Evolutionary conservation across 176 grass and related monocot genomes (phyloP).

Genomic region (Tuctoria greenei): DNA sequence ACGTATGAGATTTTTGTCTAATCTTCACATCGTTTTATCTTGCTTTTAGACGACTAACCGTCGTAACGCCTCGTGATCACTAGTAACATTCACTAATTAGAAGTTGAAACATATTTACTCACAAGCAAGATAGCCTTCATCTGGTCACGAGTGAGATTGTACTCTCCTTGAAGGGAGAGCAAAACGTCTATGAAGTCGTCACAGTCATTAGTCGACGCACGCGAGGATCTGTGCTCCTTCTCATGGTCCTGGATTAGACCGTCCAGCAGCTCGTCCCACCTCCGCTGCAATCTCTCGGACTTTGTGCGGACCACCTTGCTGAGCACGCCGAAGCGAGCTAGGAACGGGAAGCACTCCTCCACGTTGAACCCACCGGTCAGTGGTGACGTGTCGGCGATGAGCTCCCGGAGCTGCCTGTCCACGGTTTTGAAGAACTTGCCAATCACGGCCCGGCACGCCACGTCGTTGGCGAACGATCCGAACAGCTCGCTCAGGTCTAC

Average conservation of each 20-base stretch:
- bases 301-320: neutral
- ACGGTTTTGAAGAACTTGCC: neutral
- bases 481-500: slow-evolving; percentile 24
- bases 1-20: no score
- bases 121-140: slow-evolving; percentile 10
- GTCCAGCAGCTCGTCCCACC: slow-evolving; percentile 46
- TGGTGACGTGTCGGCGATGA: neutral
- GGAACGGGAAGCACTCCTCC: neutral
- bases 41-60: no score
- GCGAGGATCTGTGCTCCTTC: neutral
- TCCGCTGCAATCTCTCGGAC: neutral
- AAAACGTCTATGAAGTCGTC: slow-evolving; percentile 36
- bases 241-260: slow-evolving; percentile 30
- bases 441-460: slow-evolving; percentile 25
- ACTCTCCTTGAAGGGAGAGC: slow-evolving; percentile 27
- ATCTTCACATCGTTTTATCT: no score
- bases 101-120: neutral
- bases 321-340: neutral
- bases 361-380: slow-evolving; percentile 9
- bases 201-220: neutral
- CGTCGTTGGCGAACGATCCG: slow-evolving; percentile 14
- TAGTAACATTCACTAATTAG: neutral
- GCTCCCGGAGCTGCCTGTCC: neutral
- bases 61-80: no score
- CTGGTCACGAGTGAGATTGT: slow-evolving; percentile 1